phyloP scores from a whole-genome alignment of 164 flowering plant species.

The Vitis vinifera region DNA sequence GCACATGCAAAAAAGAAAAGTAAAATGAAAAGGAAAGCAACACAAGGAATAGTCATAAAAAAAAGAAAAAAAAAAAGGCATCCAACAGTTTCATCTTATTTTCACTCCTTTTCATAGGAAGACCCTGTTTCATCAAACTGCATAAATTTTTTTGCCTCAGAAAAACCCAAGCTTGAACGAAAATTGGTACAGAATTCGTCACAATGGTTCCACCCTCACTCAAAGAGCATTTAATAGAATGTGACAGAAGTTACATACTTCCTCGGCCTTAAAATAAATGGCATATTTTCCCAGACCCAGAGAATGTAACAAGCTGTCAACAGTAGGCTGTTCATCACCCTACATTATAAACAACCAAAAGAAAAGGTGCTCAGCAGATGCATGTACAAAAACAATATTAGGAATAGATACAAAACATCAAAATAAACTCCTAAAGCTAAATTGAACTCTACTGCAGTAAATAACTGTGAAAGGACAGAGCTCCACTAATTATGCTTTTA shows the following conservation, averaged over 20 bases:
- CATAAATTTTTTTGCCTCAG: no score
- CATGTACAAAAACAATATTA: no score
- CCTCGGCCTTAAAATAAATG: conserved; percentile 77
- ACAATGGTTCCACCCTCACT: background rate
- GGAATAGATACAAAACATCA: background rate
- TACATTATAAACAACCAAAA: conserved; percentile 19
- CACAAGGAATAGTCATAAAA: background rate
- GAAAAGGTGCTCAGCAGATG: background rate
- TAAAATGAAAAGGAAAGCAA: background rate
- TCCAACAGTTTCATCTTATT: no score
- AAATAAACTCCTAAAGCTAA: background rate
- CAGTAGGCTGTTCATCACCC: conserved; percentile 63
- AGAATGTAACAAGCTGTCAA: conserved; percentile 60
- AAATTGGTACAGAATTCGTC: background rate
- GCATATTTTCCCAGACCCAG: conserved; percentile 73
- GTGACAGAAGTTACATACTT: conserved; percentile 43
- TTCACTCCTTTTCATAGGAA: no score
- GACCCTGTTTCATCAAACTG: no score
- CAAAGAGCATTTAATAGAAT: conserved; percentile 1
- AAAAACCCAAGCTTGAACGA: no score
- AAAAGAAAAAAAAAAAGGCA: background rate
- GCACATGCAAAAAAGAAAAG: background rate
- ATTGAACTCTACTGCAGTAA: no score
- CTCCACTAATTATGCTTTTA: no score
- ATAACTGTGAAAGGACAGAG: no score